A percentile compares a stretch with the other conserved stretches of the same genome.
phyloP scores from a whole-genome alignment of 2,329 filamentous ascomycete genomes.

The Magnaporthiopsis rhizophila region DNA sequence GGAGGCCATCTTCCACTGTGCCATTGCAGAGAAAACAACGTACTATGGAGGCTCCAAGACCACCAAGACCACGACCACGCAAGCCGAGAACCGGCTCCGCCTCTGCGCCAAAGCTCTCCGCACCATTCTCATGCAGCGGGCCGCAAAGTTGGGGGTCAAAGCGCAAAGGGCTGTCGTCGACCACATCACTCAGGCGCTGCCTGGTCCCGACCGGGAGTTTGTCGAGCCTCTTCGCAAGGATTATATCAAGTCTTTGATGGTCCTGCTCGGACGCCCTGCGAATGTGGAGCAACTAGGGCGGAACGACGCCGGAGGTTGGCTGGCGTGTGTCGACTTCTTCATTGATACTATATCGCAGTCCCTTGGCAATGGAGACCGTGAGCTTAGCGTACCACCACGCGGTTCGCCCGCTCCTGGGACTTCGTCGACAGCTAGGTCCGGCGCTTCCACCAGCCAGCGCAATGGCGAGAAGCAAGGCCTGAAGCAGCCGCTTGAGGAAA shows the following conservation, averaged over 20 bases:
- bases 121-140: conserved; percentile 60
- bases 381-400: conserved; percentile 22
- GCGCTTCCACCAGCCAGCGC: conserved; percentile 15
- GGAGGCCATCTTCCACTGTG: conserved; percentile 68
- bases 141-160: conserved; percentile 61
- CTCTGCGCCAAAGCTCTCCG: conserved; percentile 66
- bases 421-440: conserved; percentile 23
- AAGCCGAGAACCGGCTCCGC: conserved; percentile 51
- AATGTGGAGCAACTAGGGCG: conserved; percentile 72
- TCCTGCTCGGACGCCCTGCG: conserved; percentile 62
- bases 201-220: conserved; percentile 51
- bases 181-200: conserved; percentile 71
- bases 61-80: conserved; percentile 31
- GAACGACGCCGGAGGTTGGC: conserved; percentile 54
- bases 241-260: conserved; percentile 68
- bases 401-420: conserved; percentile 33
- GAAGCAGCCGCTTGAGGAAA: conserved; percentile 32
- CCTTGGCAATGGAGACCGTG: conserved; percentile 32
- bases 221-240: conserved; percentile 64
- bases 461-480: background rate
- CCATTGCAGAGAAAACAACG: conserved; percentile 56
- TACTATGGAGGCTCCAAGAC: conserved; percentile 47
- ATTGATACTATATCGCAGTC: conserved; percentile 51
- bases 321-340: conserved; percentile 62
- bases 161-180: conserved; percentile 72